Evolutionary conservation across 441 rosid genomes (phyloP).

Genomic region (Erodium moschatum): DNA sequence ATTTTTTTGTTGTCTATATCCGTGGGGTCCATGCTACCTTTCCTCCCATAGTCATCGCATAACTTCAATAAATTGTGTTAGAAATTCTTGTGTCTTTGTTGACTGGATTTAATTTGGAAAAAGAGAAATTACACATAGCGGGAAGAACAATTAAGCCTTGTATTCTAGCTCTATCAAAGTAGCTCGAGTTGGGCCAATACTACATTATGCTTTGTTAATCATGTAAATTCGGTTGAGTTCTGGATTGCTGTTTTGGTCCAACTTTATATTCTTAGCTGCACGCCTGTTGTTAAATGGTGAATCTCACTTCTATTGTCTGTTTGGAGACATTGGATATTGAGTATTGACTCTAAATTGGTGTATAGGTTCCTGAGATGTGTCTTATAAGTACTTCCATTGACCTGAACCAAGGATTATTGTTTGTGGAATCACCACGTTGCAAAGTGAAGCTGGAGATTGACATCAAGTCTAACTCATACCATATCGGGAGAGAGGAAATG

Average conservation of each 20-base stretch:
- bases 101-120: not conserved
- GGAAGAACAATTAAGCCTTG: not conserved
- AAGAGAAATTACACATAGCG: not conserved
- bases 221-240: not conserved
- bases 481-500: slow-evolving; percentile 36
- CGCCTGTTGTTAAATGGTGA: not conserved
- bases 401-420: slow-evolving; percentile 45
- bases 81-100: slow-evolving; percentile 1
- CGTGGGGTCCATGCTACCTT: not conserved
- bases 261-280: not conserved
- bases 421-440: slow-evolving; percentile 54
- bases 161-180: not conserved
- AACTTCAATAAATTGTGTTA: not conserved
- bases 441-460: slow-evolving; percentile 51
- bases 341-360: slow-evolving; percentile 14
- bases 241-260: not conserved
- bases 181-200: not conserved
- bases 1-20: not conserved
- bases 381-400: slow-evolving; percentile 56
- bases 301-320: not conserved
- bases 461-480: slow-evolving; percentile 35
- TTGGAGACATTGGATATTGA: not conserved
- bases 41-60: not conserved
- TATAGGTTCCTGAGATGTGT: slow-evolving; percentile 86
- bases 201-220: slow-evolving; percentile 4